Evolutionary conservation across 495 filamentous ascomycete genomes (phyloP).

Genomic region (Cenococcum geophilum): DNA sequence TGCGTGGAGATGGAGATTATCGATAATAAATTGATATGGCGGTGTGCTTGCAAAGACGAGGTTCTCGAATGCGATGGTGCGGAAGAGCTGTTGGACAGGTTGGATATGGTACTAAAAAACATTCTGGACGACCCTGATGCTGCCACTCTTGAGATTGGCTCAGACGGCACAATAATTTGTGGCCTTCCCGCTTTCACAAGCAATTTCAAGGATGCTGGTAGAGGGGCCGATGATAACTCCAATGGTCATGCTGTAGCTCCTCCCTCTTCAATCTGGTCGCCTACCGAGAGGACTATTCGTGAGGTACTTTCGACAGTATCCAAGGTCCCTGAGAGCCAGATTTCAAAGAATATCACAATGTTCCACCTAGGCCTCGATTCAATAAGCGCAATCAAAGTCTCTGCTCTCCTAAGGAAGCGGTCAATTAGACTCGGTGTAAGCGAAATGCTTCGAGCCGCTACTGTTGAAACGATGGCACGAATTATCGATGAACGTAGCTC

Average conservation of each 20-base stretch:
- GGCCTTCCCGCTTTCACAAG: conserved; percentile 41
- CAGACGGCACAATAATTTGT: conserved; percentile 47
- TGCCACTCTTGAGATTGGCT: conserved; percentile 49
- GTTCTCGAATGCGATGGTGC: conserved; percentile 44
- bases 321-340: conserved; percentile 51
- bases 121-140: conserved; percentile 45
- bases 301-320: conserved; percentile 60
- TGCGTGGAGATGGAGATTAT: conserved; percentile 69
- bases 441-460: conserved; percentile 59
- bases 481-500: conserved; percentile 31
- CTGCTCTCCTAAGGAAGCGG: conserved; percentile 56
- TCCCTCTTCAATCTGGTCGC: conserved; percentile 37
- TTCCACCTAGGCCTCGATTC: conserved; percentile 88
- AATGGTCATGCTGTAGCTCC: background rate
- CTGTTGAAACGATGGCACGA: conserved; percentile 52
- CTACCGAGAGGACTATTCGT: conserved; percentile 49
- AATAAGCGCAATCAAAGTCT: conserved; percentile 74
- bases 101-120: conserved; percentile 51
- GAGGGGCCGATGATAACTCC: background rate
- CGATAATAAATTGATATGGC: conserved; percentile 53
- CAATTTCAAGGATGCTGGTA: background rate
- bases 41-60: conserved; percentile 58
- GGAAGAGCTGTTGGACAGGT: conserved; percentile 43
- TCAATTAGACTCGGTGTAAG: conserved; percentile 55
- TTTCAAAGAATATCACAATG: conserved; percentile 60